Conservation (phyloP, 768 basidiomycete genomes). For the Royoungia palumana region DNA sequence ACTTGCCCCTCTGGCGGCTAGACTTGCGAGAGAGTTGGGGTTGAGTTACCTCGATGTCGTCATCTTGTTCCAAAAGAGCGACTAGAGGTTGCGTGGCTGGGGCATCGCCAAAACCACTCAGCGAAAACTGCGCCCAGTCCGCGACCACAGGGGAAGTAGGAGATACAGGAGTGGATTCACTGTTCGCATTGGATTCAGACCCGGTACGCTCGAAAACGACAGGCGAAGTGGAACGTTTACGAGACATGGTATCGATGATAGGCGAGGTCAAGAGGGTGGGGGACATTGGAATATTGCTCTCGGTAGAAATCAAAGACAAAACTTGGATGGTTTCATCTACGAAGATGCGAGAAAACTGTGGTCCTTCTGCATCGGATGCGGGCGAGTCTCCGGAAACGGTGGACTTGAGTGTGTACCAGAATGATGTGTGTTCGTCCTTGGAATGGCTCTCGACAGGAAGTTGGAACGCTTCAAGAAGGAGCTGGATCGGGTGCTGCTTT, state of each 20-base stretch:
- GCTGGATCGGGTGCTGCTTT: constrained; percentile 52
- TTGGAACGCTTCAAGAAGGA: constrained; percentile 64
- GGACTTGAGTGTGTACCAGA: constrained; percentile 57
- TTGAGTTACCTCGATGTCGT: constrained; percentile 57
- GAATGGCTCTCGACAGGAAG: constrained; percentile 31
- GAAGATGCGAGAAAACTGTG: constrained; percentile 51
- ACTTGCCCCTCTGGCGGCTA: constrained; percentile 31
- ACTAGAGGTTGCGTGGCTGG: constrained; percentile 40
- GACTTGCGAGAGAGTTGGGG: constrained; percentile 36
- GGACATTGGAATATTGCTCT: constrained; percentile 29
- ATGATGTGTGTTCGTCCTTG: constrained; percentile 33
- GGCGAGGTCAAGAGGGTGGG: constrained; percentile 33
- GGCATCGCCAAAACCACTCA: constrained; percentile 55
- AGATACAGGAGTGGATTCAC: constrained; percentile 23
- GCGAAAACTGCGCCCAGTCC: constrained; percentile 71
- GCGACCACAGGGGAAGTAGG: constrained; percentile 30
- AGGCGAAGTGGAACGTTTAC: constrained; percentile 31
- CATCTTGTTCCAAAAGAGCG: constrained; percentile 57
- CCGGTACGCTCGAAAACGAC: constrained; percentile 23
- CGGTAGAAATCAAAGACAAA: constrained; percentile 48
- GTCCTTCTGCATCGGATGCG: constrained; percentile 29
- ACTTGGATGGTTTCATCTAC: constrained; percentile 64
- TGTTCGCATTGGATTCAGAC: constrained; percentile 10
- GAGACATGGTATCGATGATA: constrained; percentile 31
- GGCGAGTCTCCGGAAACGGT: constrained; percentile 34